Base-by-base conservation (phyloP, 371 early-diverging fungal genomes). In the Mucor lusitanicus region DNA sequence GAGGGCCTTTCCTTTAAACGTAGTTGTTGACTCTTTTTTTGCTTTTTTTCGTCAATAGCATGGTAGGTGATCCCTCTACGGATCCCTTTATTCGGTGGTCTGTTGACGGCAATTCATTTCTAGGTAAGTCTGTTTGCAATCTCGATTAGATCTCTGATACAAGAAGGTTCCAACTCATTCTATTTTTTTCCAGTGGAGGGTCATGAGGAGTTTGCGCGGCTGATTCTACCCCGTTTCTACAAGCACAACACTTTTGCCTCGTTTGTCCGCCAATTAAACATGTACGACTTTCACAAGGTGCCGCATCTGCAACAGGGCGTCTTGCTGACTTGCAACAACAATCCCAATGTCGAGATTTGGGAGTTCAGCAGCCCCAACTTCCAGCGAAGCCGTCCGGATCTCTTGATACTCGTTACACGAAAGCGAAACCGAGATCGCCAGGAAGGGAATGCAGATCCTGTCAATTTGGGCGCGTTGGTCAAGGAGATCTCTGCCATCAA, bases 231-330 rank as follows among this genome's bases (percentile, higher is more conserved):
- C 19, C 81, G 82, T 28, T 88, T 80, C 63, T 95, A 94, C 74
- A 95, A 94, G 74, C 94, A 95, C 81, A 87, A 85, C 65, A 95
- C 94, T 61, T 90, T 92, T 68, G 85, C 90, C 21, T 89, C 89
- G 25, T 95, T 95, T 86, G 92, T 94, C 5, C 85, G 95, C 11
- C 95, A 95, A 69, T 83, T 95, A 6, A 95, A 95, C 70, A 92
- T 92, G 88, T 90, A 90, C 63, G 91, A 89, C 23, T 87, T 85
- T 58, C 81, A 87, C 67, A 91, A 90, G 59, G 68, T 82, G 9
- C 91, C 92, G 1, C 91, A 92, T 72, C 70, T 92, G 21, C 86
- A 90, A 44, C 89, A 90, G 57, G 92, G 92, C 21, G 88, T 88
- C 1, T 77, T 91, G 5, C 81, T 85, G 58, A 78, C 81, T 3